phyloP scores from a whole-genome alignment of 2,329 filamentous ascomycete genomes.

The Colletotrichum neosansevieriae region DNA sequence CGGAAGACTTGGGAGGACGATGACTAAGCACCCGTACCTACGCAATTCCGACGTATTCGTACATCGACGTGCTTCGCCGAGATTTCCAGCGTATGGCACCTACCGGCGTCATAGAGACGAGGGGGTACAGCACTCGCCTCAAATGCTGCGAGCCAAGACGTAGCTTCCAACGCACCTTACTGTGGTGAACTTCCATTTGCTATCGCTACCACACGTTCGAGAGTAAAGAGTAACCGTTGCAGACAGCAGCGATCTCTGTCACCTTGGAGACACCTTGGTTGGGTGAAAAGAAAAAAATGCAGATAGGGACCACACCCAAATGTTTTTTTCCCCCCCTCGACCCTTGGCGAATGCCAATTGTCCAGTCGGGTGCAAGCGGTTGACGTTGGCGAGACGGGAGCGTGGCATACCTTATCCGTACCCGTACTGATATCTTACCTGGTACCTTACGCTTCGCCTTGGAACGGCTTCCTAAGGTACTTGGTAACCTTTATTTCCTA shows the following conservation, averaged over 20 bases:
- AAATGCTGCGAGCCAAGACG: slow-evolving; percentile 31
- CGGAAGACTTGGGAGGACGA: no score
- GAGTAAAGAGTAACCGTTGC: slow-evolving; percentile 14
- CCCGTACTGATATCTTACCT: neutral
- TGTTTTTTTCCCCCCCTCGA: neutral
- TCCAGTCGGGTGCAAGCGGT: slow-evolving; percentile 15
- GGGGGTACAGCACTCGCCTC: slow-evolving; percentile 32
- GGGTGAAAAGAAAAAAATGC: neutral
- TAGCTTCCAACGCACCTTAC: slow-evolving; percentile 29
- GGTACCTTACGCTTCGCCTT: neutral
- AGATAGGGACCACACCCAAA: slow-evolving; percentile 5
- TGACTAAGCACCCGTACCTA: neutral
- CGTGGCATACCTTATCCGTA: neutral
- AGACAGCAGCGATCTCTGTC: neutral
- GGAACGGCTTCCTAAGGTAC: no score
- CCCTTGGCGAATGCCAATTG: neutral
- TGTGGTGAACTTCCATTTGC: neutral
- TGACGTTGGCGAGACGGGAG: slow-evolving; percentile 8
- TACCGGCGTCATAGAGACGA: slow-evolving; percentile 37
- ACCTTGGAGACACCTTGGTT: neutral
- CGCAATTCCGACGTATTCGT: neutral
- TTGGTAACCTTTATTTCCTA: no score
- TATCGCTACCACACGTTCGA: neutral
- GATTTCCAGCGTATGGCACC: slow-evolving; percentile 15
- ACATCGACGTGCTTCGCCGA: slow-evolving; percentile 6